Conservation (phyloP, 2,329 filamentous ascomycete species). For the Emergomyces pasteurianus region DNA sequence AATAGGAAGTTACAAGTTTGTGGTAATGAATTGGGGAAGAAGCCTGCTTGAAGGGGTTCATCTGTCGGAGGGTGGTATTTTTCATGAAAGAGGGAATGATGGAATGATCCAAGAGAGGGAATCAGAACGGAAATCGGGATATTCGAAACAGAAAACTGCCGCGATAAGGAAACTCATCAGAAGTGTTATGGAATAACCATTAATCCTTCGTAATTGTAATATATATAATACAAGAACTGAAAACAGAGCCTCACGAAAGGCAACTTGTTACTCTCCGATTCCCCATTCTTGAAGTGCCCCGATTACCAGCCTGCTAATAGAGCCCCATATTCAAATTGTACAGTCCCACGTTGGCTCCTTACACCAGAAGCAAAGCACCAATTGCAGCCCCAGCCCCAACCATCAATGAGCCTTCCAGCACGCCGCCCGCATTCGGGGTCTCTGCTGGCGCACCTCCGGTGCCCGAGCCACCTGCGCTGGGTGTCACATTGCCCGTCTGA, state of each 20-base stretch:
- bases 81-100: too few relatives aligned
- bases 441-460: neutral
- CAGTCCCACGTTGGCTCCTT: neutral
- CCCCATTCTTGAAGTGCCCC: neutral
- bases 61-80: too few relatives aligned
- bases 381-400: neutral
- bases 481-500: neutral
- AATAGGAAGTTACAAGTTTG: too few relatives aligned
- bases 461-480: neutral
- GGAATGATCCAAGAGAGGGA: neutral
- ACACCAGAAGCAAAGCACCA: neutral
- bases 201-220: neutral
- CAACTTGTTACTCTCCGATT: neutral
- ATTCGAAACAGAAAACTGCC: neutral
- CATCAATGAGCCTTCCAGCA: neutral
- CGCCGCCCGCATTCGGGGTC: neutral
- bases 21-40: too few relatives aligned
- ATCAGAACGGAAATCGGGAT: neutral
- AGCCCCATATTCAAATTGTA: neutral
- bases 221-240: neutral
- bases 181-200: too few relatives aligned
- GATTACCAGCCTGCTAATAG: neutral
- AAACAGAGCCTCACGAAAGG: neutral
- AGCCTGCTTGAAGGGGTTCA: too few relatives aligned
- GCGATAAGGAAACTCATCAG: too few relatives aligned